These are phyloP conservation scores for Ophiostoma australiae DNA, from an alignment of 2,329 filamentous ascomycete genomes.

Conservation along the genomic window DNA sequence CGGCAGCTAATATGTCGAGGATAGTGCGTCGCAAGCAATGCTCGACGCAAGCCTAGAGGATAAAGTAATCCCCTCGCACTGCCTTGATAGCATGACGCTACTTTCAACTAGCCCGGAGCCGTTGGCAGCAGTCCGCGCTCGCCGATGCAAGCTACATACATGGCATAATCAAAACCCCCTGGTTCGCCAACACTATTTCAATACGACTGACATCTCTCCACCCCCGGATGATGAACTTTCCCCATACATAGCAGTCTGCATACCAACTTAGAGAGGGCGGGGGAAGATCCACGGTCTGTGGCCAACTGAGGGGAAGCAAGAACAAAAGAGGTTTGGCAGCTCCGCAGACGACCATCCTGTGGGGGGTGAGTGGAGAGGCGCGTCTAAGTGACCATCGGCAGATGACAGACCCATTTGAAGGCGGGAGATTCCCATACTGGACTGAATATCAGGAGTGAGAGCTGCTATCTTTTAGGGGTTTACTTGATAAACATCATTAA, in stretches of 20 bases:
- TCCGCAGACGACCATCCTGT: conserved; percentile 18
- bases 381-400: conserved; percentile 24
- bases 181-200: neutral
- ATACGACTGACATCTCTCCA: neutral
- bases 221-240: neutral
- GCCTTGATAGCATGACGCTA: neutral
- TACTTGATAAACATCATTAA: too few relatives aligned
- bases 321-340: conserved; percentile 9
- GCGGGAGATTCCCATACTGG: neutral
- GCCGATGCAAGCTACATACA: neutral
- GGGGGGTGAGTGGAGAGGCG: conserved; percentile 23
- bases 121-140: neutral
- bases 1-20: neutral
- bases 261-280: conserved; percentile 8
- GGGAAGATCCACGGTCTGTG: conserved; percentile 11
- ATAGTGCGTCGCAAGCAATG: neutral
- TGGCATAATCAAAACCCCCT: neutral
- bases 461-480: too few relatives aligned
- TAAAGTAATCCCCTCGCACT: neutral
- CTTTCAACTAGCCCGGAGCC: neutral
- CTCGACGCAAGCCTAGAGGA: neutral
- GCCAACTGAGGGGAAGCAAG: conserved; percentile 23
- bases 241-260: neutral
- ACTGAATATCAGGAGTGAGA: too few relatives aligned
- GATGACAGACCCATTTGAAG: conserved; percentile 26